Base-by-base conservation (phyloP, 176 grass and related monocot species). In the Oryza coarctata region DNA sequence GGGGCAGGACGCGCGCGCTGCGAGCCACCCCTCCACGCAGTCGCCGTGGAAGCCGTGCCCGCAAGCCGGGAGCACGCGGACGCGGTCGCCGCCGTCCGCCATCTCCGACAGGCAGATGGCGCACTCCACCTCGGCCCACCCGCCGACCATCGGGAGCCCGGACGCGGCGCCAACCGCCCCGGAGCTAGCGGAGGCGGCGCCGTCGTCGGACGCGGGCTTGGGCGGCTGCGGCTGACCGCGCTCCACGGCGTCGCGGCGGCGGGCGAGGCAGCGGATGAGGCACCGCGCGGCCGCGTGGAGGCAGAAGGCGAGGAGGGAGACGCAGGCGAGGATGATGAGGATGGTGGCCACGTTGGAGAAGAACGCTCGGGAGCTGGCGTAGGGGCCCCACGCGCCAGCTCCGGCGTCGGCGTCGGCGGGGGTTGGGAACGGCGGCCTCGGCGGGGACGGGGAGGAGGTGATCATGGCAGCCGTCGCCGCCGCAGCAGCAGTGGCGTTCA, bases 301-400 rank as follows among this genome's bases (percentile, higher is more conserved):
- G 47, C 85, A 80, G 84, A 93, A 91, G 80, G 90, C 96, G 73
- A 95, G 82, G 72, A 91, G 68, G n/a, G 93, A 83, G 39, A 92
- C 91, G 73, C 89, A 95, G 64, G 90, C 87, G 15, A 99, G 87
- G 76, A 95, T 91, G 67, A 99, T 33, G 87, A 99, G 73, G 80
- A 99, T 90, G 86, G 92, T 91, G 73, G 79, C 93, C 85, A 93
- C 90, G 91, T 93, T 99, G 78, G 90, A 87, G 82, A 93, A 88
- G 86, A 99, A 88, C 41, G 87, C 88, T 9, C 87, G 86, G 36
- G 90, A 73, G 89, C 91, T 90, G 28, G 89, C 33, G 88, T 89
- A 93, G 36, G 93, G 86, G 2, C 82, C 82, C 90, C 94, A 97
- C 70, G 81, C 81, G 4, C 50, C 4, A n/a, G 35, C 84, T 41